A percentile compares a stretch with the other conserved stretches of the same genome.
Evolutionary conservation across 2,329 filamentous ascomycete species (phyloP).

Genomic region (Cordyceps farinosa): DNA sequence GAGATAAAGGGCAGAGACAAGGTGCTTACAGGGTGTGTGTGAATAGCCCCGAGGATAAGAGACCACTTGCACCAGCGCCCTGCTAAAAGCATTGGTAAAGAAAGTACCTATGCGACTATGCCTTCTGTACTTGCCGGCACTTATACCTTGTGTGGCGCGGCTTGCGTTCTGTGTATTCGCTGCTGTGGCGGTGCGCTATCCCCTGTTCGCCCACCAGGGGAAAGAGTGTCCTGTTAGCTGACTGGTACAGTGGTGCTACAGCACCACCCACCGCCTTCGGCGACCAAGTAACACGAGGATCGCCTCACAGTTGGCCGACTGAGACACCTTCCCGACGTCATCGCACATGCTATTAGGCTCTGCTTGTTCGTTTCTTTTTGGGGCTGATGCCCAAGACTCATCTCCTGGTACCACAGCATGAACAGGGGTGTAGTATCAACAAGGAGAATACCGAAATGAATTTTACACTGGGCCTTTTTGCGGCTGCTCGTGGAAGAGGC

Average conservation of each 20-base stretch:
- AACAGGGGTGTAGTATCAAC: not conserved
- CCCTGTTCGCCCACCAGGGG: too few relatives aligned
- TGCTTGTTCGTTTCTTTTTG: not conserved
- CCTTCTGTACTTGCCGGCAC: not conserved
- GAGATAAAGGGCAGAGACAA: not conserved
- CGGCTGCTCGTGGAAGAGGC: too few relatives aligned
- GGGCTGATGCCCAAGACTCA: not conserved
- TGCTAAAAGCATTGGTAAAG: not conserved
- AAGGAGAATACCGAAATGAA: not conserved
- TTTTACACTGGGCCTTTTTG: not conserved
- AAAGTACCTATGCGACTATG: not conserved
- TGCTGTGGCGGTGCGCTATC: slow-evolving; percentile 1
- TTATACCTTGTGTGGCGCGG: not conserved
- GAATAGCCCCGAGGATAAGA: not conserved
- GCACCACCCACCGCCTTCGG: not conserved
- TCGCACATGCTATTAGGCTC: not conserved
- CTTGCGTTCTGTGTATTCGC: not conserved
- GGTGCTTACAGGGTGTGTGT: not conserved
- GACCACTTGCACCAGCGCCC: not conserved
- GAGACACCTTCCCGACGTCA: not conserved
- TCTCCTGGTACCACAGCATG: not conserved
- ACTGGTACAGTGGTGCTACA: too few relatives aligned
- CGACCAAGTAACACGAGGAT: not conserved
- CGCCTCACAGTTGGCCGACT: not conserved
- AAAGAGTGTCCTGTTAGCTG: too few relatives aligned